Conservation (phyloP, 106 monocot genomes). For the Ottelia alismoides region DNA sequence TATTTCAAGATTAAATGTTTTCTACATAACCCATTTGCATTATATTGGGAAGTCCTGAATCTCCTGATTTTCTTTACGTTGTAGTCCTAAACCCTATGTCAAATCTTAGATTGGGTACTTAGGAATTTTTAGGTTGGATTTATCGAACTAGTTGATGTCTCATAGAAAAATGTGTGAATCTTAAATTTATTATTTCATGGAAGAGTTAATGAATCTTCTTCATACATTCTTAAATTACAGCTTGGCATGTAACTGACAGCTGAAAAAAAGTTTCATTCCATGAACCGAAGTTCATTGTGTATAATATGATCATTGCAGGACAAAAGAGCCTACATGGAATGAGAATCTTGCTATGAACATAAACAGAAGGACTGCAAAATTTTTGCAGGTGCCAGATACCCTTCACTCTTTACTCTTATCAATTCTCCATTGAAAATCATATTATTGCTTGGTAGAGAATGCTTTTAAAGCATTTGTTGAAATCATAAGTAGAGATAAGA, state of each 20-base stretch:
- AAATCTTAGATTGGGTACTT: too few species aligned
- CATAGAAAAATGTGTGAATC: too few species aligned
- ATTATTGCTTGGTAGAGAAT: not conserved
- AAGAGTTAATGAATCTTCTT: too few species aligned
- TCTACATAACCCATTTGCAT: too few species aligned
- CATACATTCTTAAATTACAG: not conserved
- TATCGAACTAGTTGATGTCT: too few species aligned
- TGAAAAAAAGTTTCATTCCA: not conserved
- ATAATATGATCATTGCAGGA: constrained; percentile 23
- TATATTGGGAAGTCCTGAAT: too few species aligned
- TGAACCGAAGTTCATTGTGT: not conserved
- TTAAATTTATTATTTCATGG: too few species aligned
- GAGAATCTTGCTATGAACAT: constrained; percentile 72
- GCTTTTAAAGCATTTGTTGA: not conserved
- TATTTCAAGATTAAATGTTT: too few species aligned
- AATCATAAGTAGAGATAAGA: too few species aligned
- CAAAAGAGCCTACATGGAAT: constrained; percentile 85
- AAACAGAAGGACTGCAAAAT: constrained; percentile 28
- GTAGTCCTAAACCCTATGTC: too few species aligned
- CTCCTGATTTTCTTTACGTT: too few species aligned
- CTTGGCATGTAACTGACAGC: not conserved
- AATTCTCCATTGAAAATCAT: not conserved
- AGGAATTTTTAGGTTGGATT: too few species aligned
- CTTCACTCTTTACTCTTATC: not conserved
- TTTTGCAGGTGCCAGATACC: constrained; percentile 64